Evolutionary conservation across 2,329 filamentous ascomycete genomes (phyloP).

Genomic region (Huntiella savannae): DNA sequence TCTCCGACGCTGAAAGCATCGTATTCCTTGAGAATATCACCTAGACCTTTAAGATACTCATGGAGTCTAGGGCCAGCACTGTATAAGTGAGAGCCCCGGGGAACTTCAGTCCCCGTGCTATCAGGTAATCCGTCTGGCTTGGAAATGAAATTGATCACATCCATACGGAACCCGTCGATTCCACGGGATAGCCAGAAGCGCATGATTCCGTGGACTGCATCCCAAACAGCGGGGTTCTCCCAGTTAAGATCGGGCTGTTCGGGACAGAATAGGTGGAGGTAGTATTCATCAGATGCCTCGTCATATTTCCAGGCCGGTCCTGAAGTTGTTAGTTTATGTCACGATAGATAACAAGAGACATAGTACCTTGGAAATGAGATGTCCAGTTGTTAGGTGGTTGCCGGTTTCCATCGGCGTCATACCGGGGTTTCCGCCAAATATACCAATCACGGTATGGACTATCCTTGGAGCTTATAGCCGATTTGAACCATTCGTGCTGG

Average conservation of each 20-base stretch:
- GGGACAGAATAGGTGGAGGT: constrained; percentile 49
- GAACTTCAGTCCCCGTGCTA: constrained; percentile 15
- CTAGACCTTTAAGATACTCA: constrained; percentile 27
- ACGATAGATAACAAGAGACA: background rate
- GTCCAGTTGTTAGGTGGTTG: constrained; percentile 43
- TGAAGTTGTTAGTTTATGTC: constrained; percentile 10
- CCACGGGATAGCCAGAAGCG: constrained; percentile 56
- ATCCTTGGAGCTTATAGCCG: constrained; percentile 37
- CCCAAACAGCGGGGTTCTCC: constrained; percentile 46
- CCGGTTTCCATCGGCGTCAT: constrained; percentile 35
- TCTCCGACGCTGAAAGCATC: constrained; percentile 33
- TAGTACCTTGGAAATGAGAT: constrained; percentile 10
- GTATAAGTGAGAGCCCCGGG: constrained; percentile 24
- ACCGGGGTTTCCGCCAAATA: constrained; percentile 42
- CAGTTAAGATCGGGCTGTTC: constrained; percentile 65
- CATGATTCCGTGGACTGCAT: constrained; percentile 49
- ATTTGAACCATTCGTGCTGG: constrained; percentile 50
- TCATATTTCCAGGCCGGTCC: constrained; percentile 31
- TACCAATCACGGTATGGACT: constrained; percentile 42
- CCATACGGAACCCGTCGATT: constrained; percentile 46
- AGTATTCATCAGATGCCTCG: constrained; percentile 29
- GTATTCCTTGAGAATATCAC: constrained; percentile 25
- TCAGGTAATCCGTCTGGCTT: constrained; percentile 40
- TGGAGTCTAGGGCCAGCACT: constrained; percentile 33
- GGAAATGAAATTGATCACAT: constrained; percentile 49